Base-by-base conservation (phyloP, 805 yeast species). In the Wickerhamiella vanderwaltii region DNA sequence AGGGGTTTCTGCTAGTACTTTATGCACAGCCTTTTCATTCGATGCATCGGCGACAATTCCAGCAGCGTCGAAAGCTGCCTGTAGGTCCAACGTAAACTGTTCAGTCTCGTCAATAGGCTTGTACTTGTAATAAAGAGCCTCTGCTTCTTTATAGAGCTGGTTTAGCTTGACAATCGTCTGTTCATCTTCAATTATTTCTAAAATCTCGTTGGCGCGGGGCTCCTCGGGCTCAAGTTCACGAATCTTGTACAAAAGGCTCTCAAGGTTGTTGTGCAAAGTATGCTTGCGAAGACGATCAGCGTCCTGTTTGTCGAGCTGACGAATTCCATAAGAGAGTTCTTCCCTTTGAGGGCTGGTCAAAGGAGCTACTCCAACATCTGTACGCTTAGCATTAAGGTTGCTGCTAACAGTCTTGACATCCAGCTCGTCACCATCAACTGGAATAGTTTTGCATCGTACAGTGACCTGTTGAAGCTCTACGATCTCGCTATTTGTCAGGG, bases 171-270 rank as follows among this genome's bases (percentile, higher is more conserved):
- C 48, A 13, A 51, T 17, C 2, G 46, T 32, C 29, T 40, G 43
- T 7, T 43, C 17, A 5, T 38, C 41, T 35, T 54, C 56, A n/a
- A 53, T 38, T 45, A 47, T 46, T 24, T 46, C 46, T 9, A 49
- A 44, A 25, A 48, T 35, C 18, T 30, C 23, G 31, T 46, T 39
- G 9, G 46, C 43, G 6, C 30, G 35, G 1, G 28, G 19, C n/a
- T 48, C 41, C 30, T 45, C 48, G 16, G 44, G 46, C 6, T 37
- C 47, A 22, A 51, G 34, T 7, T 71, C 66, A 44, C 94, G 73
- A 23, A 83, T 66, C 44, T 69, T 69, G 62, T 88, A 87, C 41
- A 86, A 64, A n/a, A 71, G 62, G 16, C 76, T 69, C 60, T 88
- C 97, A 16, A 88, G 68, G 26, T 67, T 61, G 58, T 87, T 88